Conservation (phyloP, 371 early-diverging fungal species). For the Rhizopus arrhizus region DNA sequence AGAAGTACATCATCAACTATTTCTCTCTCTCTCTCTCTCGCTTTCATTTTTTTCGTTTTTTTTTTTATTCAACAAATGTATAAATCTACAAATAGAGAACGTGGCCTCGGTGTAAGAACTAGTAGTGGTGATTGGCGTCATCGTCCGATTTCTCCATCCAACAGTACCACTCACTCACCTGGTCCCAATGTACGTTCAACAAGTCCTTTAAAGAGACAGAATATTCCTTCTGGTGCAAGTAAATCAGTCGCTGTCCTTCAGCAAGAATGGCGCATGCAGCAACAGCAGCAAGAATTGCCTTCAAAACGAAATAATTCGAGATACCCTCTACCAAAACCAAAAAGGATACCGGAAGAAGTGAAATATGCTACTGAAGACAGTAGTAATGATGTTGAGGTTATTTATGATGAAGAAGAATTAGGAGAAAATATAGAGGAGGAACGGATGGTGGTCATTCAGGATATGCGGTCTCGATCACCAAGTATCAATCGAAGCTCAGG, state of each 20-base stretch:
- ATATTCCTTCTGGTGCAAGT: slow-evolving; percentile 11
- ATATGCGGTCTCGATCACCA: slow-evolving; percentile 20
- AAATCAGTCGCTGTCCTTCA: slow-evolving; percentile 48
- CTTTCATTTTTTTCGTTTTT: background rate
- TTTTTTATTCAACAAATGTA: slow-evolving; percentile 12
- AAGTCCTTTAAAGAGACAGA: slow-evolving; percentile 6
- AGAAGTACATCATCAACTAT: background rate
- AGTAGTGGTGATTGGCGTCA: slow-evolving; percentile 8
- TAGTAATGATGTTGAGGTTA: background rate
- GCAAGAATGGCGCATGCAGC: slow-evolving; percentile 43
- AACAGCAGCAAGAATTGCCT: slow-evolving; percentile 21
- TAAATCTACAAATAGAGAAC: background rate
- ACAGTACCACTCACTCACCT: background rate
- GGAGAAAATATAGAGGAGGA: slow-evolving; percentile 21
- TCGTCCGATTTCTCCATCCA: slow-evolving; percentile 17
- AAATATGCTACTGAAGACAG: background rate
- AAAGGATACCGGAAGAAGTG: background rate
- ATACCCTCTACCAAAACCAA: background rate
- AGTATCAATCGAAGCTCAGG: slow-evolving; percentile 24
- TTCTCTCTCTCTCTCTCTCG: background rate
- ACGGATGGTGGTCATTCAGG: slow-evolving; percentile 16
- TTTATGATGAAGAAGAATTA: slow-evolving; percentile 12
- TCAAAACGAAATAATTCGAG: background rate
- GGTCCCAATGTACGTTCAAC: slow-evolving; percentile 8
- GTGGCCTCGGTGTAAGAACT: background rate